Evolutionary conservation across 2,329 filamentous ascomycete species (phyloP), one percentile per base, ranked within the genome.

Genomic region (Diplodia scrobiculata): DNA sequence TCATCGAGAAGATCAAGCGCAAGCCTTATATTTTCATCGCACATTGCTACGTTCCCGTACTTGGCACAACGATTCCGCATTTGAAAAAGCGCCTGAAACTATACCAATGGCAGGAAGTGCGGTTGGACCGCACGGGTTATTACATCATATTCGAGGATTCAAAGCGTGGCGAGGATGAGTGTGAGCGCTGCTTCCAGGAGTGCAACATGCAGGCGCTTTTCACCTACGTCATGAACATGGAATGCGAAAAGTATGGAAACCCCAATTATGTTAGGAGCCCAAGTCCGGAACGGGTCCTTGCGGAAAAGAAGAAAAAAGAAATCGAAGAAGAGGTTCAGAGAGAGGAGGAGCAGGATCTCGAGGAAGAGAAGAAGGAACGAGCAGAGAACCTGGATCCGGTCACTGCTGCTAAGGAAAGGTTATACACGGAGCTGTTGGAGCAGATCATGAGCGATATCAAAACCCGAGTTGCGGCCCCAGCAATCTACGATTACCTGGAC

Each of bases 331-430:
- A 87, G 66, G 79, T 86, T 52, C 86, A 86, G 65, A 87, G 85
- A 55, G 91, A 97, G 73, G 89, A 92, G 51, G 91, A 91, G 69
- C 85, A 88, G 58, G 94, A 97, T 73, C 75, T 94, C 7, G 92
- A 97, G 73, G 90, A 95, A 70, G 94, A 98, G 76, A 97, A 95
- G 80, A 89, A 87, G 73, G 89, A 94, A 71, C 84, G 94, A 63
- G 93, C 93, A 19, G 89, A 90, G 73, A 90, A 96, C 74, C 86
- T 97, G 69, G 94, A 99, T 76, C 94, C 95, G n/a, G 91, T 94
- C 4, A 80, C 83, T 58, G 94, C 96, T 74, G 94, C 95, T 38
- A 83, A 92, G 47, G 88, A 93, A 68, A 85, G 91, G 52, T 85
- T 97, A 63, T 86, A 89, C 62, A 86, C 87, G 63, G 93, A 98